Conservation (phyloP, 2,329 filamentous ascomycete genomes). For the Penicillium aurantiogriseum region DNA sequence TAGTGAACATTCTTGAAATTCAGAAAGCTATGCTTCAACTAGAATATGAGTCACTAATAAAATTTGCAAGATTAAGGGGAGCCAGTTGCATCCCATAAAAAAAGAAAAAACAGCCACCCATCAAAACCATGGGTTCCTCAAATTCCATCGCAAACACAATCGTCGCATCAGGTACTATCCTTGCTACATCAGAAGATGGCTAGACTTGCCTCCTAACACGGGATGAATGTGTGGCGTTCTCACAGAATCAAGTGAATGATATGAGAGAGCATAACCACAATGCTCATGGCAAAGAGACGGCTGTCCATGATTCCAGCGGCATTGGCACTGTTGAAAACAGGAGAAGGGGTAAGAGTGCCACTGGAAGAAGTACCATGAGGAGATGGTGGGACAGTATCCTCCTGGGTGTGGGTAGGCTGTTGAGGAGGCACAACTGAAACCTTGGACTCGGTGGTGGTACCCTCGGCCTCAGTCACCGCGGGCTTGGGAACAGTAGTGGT, state of each 20-base stretch:
- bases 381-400: not conserved
- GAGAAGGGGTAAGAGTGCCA: not conserved
- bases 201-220: not conserved
- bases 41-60: conserved; percentile 7
- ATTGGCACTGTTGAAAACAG: conserved; percentile 8
- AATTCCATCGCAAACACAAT: not conserved
- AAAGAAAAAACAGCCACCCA: not conserved
- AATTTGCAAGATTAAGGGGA: conserved; percentile 10
- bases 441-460: not conserved
- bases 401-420: not conserved
- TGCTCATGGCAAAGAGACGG: conserved; percentile 2
- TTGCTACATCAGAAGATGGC: conserved; percentile 2
- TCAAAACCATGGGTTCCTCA: not conserved
- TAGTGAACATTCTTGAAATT: conserved; percentile 5
- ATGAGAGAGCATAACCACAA: conserved; percentile 1
- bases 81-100: conserved; percentile 5
- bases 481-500: not conserved
- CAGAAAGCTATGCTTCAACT: conserved; percentile 8
- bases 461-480: not conserved
- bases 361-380: not conserved
- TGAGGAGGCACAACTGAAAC: not conserved
- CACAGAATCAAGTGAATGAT: not conserved
- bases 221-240: not conserved
- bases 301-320: not conserved
- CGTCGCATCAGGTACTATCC: not conserved